phyloP scores from a whole-genome alignment of 441 rosid genomes.

The Mallotus repandus region DNA sequence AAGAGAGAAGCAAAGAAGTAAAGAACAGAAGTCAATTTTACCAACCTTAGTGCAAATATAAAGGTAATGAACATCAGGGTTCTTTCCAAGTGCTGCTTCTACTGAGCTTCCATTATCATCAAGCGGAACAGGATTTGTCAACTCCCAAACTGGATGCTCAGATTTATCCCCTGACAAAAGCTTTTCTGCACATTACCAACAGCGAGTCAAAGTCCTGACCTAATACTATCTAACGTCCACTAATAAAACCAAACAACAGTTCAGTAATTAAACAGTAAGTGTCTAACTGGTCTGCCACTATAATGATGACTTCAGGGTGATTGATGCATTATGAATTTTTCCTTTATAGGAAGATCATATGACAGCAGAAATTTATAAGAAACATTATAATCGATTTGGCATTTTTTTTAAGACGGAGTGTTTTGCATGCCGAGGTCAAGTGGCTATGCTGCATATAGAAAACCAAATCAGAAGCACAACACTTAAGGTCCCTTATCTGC shows the following conservation, averaged over 20 bases:
- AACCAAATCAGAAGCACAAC: not conserved
- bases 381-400: not conserved
- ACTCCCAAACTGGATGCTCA: conserved; percentile 45
- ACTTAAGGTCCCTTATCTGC: not conserved
- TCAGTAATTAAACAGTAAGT: not conserved
- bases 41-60: conserved; percentile 76
- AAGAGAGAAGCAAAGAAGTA: not conserved
- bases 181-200: conserved; percentile 48
- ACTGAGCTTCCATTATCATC: conserved; percentile 50
- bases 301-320: not conserved
- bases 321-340: not conserved
- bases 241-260: not conserved
- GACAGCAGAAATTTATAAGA: not conserved
- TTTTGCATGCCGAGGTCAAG: not conserved
- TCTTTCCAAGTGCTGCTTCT: conserved; percentile 63
- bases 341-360: not conserved
- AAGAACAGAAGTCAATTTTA: conserved; percentile 10
- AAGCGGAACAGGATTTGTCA: conserved; percentile 59
- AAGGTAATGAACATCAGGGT: conserved; percentile 75
- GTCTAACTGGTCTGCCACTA: not conserved
- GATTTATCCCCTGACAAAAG: conserved; percentile 37
- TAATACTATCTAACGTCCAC: not conserved
- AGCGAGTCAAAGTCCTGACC: conserved; percentile 6
- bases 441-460: not conserved
- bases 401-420: not conserved